Conservation (phyloP, 768 basidiomycete species). For the Coprinopsis cinerea region DNA sequence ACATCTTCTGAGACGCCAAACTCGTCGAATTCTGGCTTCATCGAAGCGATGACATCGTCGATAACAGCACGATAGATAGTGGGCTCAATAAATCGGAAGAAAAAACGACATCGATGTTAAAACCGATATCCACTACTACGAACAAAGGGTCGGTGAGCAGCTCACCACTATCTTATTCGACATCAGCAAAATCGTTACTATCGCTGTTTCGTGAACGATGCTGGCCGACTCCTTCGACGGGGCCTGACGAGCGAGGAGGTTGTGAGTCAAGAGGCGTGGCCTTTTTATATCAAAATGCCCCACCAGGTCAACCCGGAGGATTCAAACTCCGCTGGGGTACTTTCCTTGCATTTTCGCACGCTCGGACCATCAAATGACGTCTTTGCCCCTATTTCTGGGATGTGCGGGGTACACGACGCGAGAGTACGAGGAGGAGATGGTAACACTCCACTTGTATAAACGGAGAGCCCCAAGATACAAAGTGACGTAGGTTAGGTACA, state of each 20-base stretch:
- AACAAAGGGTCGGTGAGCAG: slow-evolving; percentile 58
- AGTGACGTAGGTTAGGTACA: slow-evolving; percentile 7
- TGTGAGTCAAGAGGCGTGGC: slow-evolving; percentile 30
- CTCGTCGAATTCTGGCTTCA: slow-evolving; percentile 94
- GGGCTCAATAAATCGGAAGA: slow-evolving; percentile 60
- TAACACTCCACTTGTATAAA: neutral
- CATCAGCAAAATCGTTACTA: slow-evolving; percentile 46
- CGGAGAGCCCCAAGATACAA: neutral
- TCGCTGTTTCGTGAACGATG: slow-evolving; percentile 24
- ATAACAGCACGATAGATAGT: slow-evolving; percentile 89
- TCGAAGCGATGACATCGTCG: slow-evolving; percentile 86
- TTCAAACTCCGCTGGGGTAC: slow-evolving; percentile 40
- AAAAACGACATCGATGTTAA: slow-evolving; percentile 39
- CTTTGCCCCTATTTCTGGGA: too few species aligned
- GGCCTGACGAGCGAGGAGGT: slow-evolving; percentile 36
- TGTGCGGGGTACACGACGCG: neutral
- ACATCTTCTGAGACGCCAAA: slow-evolving; percentile 92
- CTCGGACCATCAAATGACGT: slow-evolving; percentile 29
- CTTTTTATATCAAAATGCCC: slow-evolving; percentile 45
- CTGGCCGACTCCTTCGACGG: slow-evolving; percentile 29
- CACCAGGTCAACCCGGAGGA: slow-evolving; percentile 30
- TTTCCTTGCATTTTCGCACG: slow-evolving; percentile 30
- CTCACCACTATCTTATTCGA: slow-evolving; percentile 99
- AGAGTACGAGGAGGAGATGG: neutral
- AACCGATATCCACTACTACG: slow-evolving; percentile 50